Percentiles rank a stretch among this genome's conserved stretches.
Evolutionary conservation across 2,329 filamentous ascomycete genomes (phyloP).

Genomic region (Claviceps fusiformis): DNA sequence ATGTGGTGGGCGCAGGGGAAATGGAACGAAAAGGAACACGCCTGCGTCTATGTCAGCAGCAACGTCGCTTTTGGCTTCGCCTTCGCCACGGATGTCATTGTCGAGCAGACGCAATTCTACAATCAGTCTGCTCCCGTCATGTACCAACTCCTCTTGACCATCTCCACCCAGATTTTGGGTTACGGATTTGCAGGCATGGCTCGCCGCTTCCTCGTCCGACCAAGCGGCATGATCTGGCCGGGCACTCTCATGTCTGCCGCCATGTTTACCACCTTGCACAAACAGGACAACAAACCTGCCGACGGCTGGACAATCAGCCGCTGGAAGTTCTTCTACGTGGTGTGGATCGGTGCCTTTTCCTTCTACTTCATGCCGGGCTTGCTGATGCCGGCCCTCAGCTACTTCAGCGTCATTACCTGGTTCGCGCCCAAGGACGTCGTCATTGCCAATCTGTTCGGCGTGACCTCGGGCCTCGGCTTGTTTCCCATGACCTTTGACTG

Average conservation of each 20-base stretch:
- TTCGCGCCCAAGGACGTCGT: conserved; percentile 78
- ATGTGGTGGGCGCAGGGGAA: conserved; percentile 66
- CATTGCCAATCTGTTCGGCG: conserved; percentile 73
- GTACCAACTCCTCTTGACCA: conserved; percentile 70
- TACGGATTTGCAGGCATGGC: conserved; percentile 78
- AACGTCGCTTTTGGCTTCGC: conserved; percentile 85
- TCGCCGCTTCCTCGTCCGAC: conserved; percentile 67
- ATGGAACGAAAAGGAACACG: conserved; percentile 85
- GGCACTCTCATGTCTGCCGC: conserved; percentile 77
- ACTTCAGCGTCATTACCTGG: conserved; percentile 84
- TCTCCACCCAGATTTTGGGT: conserved; percentile 76
- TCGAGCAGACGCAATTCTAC: conserved; percentile 83
- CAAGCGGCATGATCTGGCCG: conserved; percentile 85
- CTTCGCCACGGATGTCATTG: conserved; percentile 80
- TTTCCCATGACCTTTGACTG: conserved; percentile 85
- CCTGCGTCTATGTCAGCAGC: conserved; percentile 78
- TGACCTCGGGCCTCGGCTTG: conserved; percentile 69
- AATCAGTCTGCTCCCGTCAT: conserved; percentile 62
- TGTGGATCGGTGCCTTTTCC: conserved; percentile 56
- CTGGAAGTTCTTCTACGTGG: conserved; percentile 70
- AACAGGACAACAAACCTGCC: conserved; percentile 67
- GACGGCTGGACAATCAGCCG: conserved; percentile 73
- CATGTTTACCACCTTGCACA: conserved; percentile 80
- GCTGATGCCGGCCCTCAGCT: conserved; percentile 70
- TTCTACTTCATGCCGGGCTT: conserved; percentile 82